phyloP scores from a whole-genome alignment of 257 asterid species.

The Nicotiana otophora region DNA sequence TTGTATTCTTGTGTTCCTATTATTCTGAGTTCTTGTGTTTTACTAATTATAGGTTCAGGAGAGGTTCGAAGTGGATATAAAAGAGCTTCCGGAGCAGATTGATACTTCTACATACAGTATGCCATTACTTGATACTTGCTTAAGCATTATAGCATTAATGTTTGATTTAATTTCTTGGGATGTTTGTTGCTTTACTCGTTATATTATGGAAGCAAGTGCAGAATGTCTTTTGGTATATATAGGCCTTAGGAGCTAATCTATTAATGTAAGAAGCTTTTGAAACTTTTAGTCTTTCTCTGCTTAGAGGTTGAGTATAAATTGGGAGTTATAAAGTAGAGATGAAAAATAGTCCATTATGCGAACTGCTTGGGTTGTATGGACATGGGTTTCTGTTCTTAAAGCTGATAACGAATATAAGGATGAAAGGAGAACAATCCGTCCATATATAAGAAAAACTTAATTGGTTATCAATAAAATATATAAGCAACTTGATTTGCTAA shows the following conservation, averaged over 20 bases:
- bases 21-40: not conserved
- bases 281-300: not conserved
- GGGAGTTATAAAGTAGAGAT: not conserved
- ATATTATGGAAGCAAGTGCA: too few relatives aligned
- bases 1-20: not conserved
- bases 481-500: not conserved
- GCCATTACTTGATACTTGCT: slow-evolving; percentile 10
- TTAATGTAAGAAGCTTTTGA: not conserved
- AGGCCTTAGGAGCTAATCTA: not conserved
- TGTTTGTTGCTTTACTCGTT: not conserved
- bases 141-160: too few relatives aligned
- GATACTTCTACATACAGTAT: slow-evolving; percentile 82
- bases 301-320: not conserved
- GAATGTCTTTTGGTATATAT: not conserved
- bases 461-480: not conserved
- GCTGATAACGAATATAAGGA: not conserved
- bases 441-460: not conserved
- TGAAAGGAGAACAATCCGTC: not conserved
- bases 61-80: slow-evolving; percentile 74
- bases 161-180: not conserved
- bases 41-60: slow-evolving; percentile 62
- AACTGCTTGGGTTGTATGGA: not conserved
- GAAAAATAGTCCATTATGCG: not conserved
- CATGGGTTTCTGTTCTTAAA: not conserved
- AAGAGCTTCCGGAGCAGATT: slow-evolving; percentile 80